Evolutionary conservation across 78 protist genomes (phyloP).

Genomic region (Chrysochromulina parva): DNA sequence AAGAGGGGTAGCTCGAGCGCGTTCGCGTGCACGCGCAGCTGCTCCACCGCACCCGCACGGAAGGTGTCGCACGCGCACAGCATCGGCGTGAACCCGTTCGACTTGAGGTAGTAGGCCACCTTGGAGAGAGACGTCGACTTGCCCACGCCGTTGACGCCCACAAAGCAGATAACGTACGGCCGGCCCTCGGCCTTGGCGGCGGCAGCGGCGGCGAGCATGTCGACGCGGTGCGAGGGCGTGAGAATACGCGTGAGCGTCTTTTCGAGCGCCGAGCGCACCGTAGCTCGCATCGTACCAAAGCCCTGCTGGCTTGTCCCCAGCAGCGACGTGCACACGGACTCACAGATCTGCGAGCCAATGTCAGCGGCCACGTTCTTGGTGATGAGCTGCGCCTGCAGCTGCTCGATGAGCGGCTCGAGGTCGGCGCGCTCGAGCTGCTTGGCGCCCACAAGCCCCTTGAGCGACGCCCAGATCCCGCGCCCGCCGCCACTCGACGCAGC

Average conservation of each 20-base stretch:
- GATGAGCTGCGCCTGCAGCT: slow-evolving; percentile 70
- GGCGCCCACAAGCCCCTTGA: not conserved
- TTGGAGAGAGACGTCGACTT: slow-evolving; percentile 94
- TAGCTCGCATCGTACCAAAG: no score
- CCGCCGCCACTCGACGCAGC: not conserved
- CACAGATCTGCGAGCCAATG: slow-evolving; percentile 82
- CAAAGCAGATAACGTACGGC: slow-evolving; percentile 62
- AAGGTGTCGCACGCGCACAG: slow-evolving; percentile 99
- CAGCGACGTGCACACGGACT: slow-evolving; percentile 71
- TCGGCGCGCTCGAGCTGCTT: slow-evolving; percentile 28
- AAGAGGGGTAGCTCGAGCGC: slow-evolving; percentile 13
- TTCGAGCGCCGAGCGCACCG: slow-evolving; percentile 33
- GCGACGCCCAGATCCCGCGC: not conserved
- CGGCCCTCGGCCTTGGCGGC: not conserved
- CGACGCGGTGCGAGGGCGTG: slow-evolving; percentile 78
- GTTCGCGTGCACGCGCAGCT: slow-evolving; percentile 86
- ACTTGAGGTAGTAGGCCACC: slow-evolving; percentile 39
- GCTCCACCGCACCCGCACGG: slow-evolving; percentile 99
- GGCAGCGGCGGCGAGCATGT: slow-evolving; percentile 46
- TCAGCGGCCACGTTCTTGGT: slow-evolving; percentile 94
- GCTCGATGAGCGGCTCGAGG: slow-evolving; percentile 65
- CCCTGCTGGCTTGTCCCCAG: slow-evolving; percentile 60
- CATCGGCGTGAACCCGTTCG: slow-evolving; percentile 63
- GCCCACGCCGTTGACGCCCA: slow-evolving; percentile 85
- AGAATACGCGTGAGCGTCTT: slow-evolving; percentile 87